Percentiles rank a stretch among this genome's conserved stretches.
These are phyloP conservation scores for Phytopythium mirpurense DNA, from an alignment of 352 stramenopile species.

Conservation along the genomic window DNA sequence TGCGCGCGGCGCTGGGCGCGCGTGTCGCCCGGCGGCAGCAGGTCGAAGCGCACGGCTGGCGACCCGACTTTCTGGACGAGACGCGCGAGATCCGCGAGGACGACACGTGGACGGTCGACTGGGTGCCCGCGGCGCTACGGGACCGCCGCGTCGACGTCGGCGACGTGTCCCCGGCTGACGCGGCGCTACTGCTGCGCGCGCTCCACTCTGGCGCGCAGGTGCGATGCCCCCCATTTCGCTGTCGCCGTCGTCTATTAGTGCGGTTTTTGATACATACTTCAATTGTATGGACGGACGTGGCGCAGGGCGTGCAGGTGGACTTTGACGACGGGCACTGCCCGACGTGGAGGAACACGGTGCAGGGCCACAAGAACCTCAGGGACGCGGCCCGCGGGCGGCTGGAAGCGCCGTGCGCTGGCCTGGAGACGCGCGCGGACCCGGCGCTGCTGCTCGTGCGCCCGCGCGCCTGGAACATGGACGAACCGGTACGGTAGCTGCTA, in stretches of 20 bases:
- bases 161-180: conserved; percentile 81
- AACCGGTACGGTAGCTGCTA: conserved; percentile 47
- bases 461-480: conserved; percentile 94
- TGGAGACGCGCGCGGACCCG: conserved; percentile 26
- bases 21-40: conserved; percentile 44
- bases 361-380: conserved; percentile 90
- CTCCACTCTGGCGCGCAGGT: conserved; percentile 92
- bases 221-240: too few relatives aligned
- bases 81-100: conserved; percentile 68
- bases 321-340: conserved; percentile 82
- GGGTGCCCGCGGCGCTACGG: conserved; percentile 58
- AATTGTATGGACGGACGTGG: too few relatives aligned
- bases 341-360: conserved; percentile 91
- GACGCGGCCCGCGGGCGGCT: conserved; percentile 82
- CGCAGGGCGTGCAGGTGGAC: conserved; percentile 64
- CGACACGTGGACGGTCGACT: conserved; percentile 47
- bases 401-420: conserved; percentile 10
- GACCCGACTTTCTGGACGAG: conserved; percentile 80
- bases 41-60: conserved; percentile 58
- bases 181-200: conserved; percentile 90
- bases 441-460: conserved; percentile 91
- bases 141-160: conserved; percentile 95
- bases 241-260: too few relatives aligned
- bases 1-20: conserved; percentile 49
- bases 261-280: too few relatives aligned